Evolutionary conservation across 106 monocot species (phyloP), one percentile per base, ranked within the genome.

Genomic region (Dioscorea zingiberensis): DNA sequence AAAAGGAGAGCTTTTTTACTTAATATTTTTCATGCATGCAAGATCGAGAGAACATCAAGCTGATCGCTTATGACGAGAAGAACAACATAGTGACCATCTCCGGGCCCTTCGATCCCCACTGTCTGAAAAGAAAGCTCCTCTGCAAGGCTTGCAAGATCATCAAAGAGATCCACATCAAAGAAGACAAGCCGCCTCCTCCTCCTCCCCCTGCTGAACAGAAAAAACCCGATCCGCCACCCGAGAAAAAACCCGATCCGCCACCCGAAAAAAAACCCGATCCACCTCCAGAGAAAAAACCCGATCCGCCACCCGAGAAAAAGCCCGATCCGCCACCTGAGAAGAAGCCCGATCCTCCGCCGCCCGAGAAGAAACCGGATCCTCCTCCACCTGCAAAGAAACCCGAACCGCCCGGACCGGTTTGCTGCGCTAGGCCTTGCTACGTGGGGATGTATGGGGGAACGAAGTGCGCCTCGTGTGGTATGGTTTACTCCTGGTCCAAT

Each of bases 131-230:
- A 47, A 87, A 80, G 68, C 77, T 87, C 8, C 38, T 23, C n/a
- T 80, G 77, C 80, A 77, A 77, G 30, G 87, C 80, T 7, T 48
- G 83, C 54, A 77, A 69, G 32, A 72, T 87, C 24, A 87, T 84
- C 54, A 77, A 73, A 54, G 72, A 73, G 10, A 74, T 87, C 58
- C 48, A 74, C 38, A 66, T 80, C 19, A 13, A 47, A 55, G 68
- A 76, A 55, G 80, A 68, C 18, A 55, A 84, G 46, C 47, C 47
- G 47, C 25, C 27, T 25, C 51, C 53, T 12, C 27, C 48, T 2
- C 22, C 25, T 24, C 64, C 64, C 9, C 47, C 63, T n/a, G n/a
- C n/a, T n/a, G n/a, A n/a, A n/a, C n/a, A n/a, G n/a, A n/a, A n/a
- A n/a, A 27, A 15, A 18, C 30, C 4, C 38, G 44, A n/a, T n/a